phyloP scores from a whole-genome alignment of 2,329 filamentous ascomycete genomes.

The Neopestalotiopsis sp. region DNA sequence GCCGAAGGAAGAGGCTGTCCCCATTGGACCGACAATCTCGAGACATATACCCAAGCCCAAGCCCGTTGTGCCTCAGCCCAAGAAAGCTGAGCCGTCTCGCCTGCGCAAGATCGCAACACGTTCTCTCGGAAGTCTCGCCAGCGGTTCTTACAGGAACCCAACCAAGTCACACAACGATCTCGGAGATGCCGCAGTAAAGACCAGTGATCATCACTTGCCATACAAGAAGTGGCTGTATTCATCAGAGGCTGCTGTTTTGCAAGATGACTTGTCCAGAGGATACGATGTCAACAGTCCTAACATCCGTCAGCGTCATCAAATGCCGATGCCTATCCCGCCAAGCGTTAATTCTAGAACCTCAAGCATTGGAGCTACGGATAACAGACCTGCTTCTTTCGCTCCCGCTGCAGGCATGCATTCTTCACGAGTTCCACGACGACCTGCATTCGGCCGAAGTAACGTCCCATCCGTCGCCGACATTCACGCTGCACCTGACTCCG shows the following conservation, averaged over 20 bases:
- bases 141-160: background rate
- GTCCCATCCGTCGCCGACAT: background rate
- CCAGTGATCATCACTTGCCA: background rate
- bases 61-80: too few species aligned
- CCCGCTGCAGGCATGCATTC: background rate
- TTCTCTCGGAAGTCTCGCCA: background rate
- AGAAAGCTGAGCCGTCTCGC: background rate
- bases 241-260: background rate
- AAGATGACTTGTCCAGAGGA: background rate
- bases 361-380: background rate
- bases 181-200: background rate
- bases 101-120: background rate
- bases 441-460: background rate
- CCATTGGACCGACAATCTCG: too few species aligned
- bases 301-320: background rate
- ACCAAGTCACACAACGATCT: background rate
- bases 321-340: background rate
- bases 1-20: too few species aligned
- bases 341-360: background rate
- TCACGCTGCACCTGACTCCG: too few species aligned
- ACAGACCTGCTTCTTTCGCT: too few species aligned
- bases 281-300: background rate
- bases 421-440: background rate
- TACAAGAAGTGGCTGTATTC: background rate
- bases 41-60: too few species aligned